Conservation (phyloP, 192 early-diverging fungal species). For the Linnemannia zychae region DNA sequence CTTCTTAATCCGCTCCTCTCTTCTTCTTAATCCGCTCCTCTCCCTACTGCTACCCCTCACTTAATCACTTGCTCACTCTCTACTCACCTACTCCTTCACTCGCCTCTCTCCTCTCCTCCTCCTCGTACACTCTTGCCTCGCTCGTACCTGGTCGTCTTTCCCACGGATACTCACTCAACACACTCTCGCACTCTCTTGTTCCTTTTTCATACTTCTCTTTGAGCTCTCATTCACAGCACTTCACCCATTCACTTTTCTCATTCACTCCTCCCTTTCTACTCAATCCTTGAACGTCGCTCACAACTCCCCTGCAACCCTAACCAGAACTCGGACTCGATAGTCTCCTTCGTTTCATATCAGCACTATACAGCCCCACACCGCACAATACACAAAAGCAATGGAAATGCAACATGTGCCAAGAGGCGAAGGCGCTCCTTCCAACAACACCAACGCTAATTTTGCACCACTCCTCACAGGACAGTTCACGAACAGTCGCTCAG, state of each 20-base stretch:
- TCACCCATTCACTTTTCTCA: not conserved
- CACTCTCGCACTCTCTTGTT: not conserved
- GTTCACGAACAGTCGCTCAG: constrained; percentile 27
- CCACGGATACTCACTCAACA: not conserved
- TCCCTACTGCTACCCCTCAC: not conserved
- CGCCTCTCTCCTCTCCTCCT: not conserved
- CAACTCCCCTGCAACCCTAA: not conserved
- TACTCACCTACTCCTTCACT: not conserved
- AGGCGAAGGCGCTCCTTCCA: constrained; percentile 3
- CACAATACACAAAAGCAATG: constrained; percentile 5
- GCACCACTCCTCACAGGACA: constrained; percentile 21
- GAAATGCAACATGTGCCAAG: constrained; percentile 31
- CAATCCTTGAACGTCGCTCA: too few species aligned
- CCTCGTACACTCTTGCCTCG: not conserved
- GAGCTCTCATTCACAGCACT: not conserved
- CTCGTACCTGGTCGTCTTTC: too few species aligned
- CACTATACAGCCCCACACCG: not conserved
- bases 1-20: not conserved
- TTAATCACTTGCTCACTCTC: not conserved
- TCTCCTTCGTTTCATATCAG: not conserved
- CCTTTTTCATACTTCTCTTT: not conserved
- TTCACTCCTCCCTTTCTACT: not conserved
- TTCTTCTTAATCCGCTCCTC: not conserved
- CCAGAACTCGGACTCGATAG: not conserved
- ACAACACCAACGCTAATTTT: not conserved